Conservation (phyloP, 2,329 filamentous ascomycete genomes). For the Lojkania enalia region DNA sequence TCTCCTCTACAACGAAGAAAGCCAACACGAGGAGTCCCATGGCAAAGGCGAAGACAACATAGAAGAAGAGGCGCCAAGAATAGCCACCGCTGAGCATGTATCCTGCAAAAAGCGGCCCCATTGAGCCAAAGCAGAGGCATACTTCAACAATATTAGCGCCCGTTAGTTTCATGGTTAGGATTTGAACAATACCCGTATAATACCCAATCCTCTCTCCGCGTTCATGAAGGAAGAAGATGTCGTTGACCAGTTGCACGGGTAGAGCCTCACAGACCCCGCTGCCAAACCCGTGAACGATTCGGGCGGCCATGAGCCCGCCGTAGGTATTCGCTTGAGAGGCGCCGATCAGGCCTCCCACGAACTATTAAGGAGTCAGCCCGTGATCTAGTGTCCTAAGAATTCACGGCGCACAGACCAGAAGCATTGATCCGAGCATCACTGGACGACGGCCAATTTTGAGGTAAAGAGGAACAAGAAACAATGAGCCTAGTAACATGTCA, state of each 20-base stretch:
- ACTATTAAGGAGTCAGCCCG: slow-evolving; percentile 24
- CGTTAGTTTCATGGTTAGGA: slow-evolving; percentile 8
- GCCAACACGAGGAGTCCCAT: slow-evolving; percentile 49
- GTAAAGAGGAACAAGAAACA: slow-evolving; percentile 62
- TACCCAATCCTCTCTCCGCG: slow-evolving; percentile 58
- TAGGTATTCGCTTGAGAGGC: slow-evolving; percentile 48
- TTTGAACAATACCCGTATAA: slow-evolving; percentile 52
- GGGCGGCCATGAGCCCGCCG: slow-evolving; percentile 47
- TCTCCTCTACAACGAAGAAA: slow-evolving; percentile 64
- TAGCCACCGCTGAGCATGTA: slow-evolving; percentile 64
- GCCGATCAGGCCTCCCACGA: slow-evolving; percentile 48
- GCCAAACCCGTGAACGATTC: slow-evolving; percentile 49
- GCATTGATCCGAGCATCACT: slow-evolving; percentile 48
- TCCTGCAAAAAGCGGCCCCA: slow-evolving; percentile 61
- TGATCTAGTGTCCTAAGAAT: neutral
- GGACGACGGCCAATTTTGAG: slow-evolving; percentile 55
- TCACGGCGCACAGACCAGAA: slow-evolving; percentile 29
- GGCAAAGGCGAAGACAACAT: slow-evolving; percentile 61
- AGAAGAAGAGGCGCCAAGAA: slow-evolving; percentile 65
- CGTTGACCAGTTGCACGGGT: slow-evolving; percentile 53
- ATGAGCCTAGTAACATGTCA: slow-evolving; percentile 34
- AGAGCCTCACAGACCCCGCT: slow-evolving; percentile 53
- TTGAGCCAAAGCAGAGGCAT: slow-evolving; percentile 59
- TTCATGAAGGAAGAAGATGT: slow-evolving; percentile 54
- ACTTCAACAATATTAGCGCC: slow-evolving; percentile 38